Percentiles rank a stretch among this genome's conserved stretches.
Conservation (phyloP, 176 grass and related monocot species). For the Carex pumila region DNA sequence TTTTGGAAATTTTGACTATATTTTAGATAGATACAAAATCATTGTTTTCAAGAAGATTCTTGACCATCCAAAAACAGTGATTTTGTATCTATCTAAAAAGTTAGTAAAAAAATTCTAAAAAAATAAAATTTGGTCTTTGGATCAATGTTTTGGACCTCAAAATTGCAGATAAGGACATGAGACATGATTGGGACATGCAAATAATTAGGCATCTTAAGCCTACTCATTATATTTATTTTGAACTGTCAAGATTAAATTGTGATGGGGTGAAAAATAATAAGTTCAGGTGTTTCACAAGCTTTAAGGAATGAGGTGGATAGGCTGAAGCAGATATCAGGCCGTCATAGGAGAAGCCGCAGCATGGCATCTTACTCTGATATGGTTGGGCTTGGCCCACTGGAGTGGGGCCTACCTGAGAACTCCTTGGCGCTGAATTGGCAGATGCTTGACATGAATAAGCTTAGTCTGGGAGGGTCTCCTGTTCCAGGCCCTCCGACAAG, state of each 20-base stretch:
- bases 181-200: too few species aligned
- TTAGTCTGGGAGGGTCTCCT: constrained; percentile 42
- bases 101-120: too few species aligned
- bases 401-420: constrained; percentile 19
- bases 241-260: background rate
- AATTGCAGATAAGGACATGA: too few species aligned
- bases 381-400: background rate
- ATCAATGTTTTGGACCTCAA: too few species aligned
- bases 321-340: constrained; percentile 47
- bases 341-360: constrained; percentile 82
- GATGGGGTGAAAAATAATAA: background rate
- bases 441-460: constrained; percentile 65
- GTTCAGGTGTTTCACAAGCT: constrained; percentile 55
- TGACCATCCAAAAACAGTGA: too few species aligned
- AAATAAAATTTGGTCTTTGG: too few species aligned
- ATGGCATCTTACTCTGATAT: constrained; percentile 44
- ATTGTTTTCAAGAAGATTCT: too few species aligned
- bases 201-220: too few species aligned
- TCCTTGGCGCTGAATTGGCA: constrained; percentile 39
- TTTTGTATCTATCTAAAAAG: too few species aligned
- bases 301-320: constrained; percentile 82
- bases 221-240: background rate
- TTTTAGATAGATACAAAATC: too few species aligned
- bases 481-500: constrained; percentile 5
- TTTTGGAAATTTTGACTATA: too few species aligned